Evolutionary conservation across 345 rosid genomes (phyloP).

Genomic region (Salix arbutifolia): DNA sequence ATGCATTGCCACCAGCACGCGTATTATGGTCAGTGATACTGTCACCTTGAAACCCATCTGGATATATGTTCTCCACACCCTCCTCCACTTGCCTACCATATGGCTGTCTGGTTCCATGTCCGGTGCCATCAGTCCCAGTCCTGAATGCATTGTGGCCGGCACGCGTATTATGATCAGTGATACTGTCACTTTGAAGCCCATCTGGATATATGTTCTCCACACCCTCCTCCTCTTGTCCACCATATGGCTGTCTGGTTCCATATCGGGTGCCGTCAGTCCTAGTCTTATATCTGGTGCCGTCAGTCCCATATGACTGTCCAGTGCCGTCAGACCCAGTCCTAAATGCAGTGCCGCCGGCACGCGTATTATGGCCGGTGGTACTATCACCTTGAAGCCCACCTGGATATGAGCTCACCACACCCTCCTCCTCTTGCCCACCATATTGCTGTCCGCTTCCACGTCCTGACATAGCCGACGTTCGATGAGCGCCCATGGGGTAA

Average conservation of each 20-base stretch:
- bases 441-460: conserved; percentile 37
- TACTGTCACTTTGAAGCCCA: conserved; percentile 32
- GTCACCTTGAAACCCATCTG: conserved; percentile 37
- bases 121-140: conserved; percentile 2
- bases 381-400: conserved; percentile 36
- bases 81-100: conserved; percentile 27
- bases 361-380: conserved; percentile 36
- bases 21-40: conserved; percentile 33
- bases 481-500: conserved; percentile 38
- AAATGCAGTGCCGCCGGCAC: conserved; percentile 22
- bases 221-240: conserved; percentile 34
- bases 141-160: conserved; percentile 27
- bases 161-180: conserved; percentile 34
- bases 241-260: conserved; percentile 33
- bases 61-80: conserved; percentile 20
- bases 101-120: conserved; percentile 40
- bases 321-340: conserved; percentile 14
- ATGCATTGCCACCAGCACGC: conserved; percentile 22
- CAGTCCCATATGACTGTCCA: conserved; percentile 1
- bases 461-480: conserved; percentile 49
- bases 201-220: conserved; percentile 18
- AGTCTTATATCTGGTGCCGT: conserved; percentile 12
- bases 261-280: conserved; percentile 21
- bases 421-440: conserved; percentile 33
- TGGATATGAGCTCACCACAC: conserved; percentile 20